Conservation (phyloP, 331 rosid species). For the Cydonia oblonga region DNA sequence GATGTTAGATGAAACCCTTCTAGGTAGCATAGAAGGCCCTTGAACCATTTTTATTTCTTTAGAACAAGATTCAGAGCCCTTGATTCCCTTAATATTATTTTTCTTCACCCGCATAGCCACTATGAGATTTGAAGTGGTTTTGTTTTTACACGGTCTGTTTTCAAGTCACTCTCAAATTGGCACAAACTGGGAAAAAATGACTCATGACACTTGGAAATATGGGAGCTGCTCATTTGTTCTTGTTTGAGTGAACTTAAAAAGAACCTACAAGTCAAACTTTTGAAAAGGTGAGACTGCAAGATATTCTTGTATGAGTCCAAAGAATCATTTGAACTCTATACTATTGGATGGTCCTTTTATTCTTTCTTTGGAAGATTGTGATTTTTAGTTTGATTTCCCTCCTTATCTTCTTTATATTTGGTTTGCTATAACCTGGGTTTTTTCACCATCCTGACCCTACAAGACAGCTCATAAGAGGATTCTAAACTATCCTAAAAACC, state of each 20-base stretch:
- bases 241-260: background rate
- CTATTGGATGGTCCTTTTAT: background rate
- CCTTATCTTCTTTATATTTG: background rate
- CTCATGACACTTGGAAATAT: background rate
- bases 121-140: background rate
- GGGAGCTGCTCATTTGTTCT: background rate
- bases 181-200: background rate
- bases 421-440: background rate
- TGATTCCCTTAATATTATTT: background rate
- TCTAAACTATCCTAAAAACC: background rate
- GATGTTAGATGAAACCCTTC: background rate
- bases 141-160: background rate
- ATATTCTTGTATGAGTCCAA: background rate
- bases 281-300: background rate
- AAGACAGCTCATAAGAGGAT: background rate
- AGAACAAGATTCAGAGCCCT: background rate
- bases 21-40: background rate
- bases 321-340: background rate
- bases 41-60: background rate
- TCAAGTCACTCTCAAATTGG: background rate
- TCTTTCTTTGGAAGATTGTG: background rate
- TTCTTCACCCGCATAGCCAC: background rate
- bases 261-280: background rate
- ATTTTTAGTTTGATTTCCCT: background rate
- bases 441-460: background rate